Conservation (phyloP, 768 basidiomycete genomes). For the Tylopilus balloui region DNA sequence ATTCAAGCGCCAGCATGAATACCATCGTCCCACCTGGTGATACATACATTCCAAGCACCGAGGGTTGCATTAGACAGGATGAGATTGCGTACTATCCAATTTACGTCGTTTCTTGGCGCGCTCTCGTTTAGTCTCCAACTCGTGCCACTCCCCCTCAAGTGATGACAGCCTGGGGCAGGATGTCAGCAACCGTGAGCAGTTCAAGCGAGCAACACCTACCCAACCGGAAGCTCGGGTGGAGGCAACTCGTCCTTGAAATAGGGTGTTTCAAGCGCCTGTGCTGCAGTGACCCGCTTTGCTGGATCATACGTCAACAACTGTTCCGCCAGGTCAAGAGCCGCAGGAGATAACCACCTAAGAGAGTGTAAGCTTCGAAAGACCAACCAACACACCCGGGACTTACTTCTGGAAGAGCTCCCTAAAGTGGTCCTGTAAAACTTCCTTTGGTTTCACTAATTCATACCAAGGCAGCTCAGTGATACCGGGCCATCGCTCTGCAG, state of each 20-base stretch:
- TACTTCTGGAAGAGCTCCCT: conserved; percentile 84
- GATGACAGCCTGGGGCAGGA: conserved; percentile 54
- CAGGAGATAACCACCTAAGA: conserved; percentile 78
- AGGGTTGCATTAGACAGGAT: conserved; percentile 29
- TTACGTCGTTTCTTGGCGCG: conserved; percentile 75
- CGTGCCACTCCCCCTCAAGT: conserved; percentile 96
- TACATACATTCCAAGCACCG: conserved; percentile 17
- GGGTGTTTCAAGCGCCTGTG: conserved; percentile 71
- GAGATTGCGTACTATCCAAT: conserved; percentile 46
- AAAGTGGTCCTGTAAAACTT: conserved; percentile 69
- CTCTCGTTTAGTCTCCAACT: conserved; percentile 92
- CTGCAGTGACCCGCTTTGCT: conserved; percentile 64
- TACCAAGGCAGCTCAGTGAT: conserved; percentile 91
- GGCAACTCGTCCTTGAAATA: conserved; percentile 88
- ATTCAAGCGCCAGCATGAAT: conserved; percentile 35
- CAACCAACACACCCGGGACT: conserved; percentile 13
- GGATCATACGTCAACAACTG: conserved; percentile 80
- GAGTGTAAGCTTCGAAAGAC: neutral
- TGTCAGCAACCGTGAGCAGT: conserved; percentile 4
- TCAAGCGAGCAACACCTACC: conserved; percentile 48
- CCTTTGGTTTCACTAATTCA: conserved; percentile 92
- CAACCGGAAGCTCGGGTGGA: conserved; percentile 61
- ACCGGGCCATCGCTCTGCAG: conserved; percentile 74
- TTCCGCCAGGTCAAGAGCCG: conserved; percentile 84
- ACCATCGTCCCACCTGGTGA: conserved; percentile 4